Conservation (phyloP, 768 basidiomycete species). For the Boletus sensibilis region DNA sequence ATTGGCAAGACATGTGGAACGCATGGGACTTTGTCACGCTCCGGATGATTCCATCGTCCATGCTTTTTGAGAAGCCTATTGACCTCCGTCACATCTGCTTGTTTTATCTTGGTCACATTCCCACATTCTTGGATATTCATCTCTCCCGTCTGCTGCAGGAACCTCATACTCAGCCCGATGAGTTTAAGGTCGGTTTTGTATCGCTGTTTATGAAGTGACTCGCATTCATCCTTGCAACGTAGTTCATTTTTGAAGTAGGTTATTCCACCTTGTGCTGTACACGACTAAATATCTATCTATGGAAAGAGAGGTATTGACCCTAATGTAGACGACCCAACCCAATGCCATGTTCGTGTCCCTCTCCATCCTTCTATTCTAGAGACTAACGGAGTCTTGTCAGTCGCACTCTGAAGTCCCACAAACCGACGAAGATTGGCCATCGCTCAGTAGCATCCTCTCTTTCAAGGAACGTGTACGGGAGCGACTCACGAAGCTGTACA, state of each 20-base stretch:
- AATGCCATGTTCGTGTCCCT: slow-evolving; percentile 67
- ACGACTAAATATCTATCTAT: slow-evolving; percentile 8
- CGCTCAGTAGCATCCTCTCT: slow-evolving; percentile 60
- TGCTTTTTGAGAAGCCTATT: slow-evolving; percentile 90
- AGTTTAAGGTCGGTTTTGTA: slow-evolving; percentile 57
- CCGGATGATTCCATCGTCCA: slow-evolving; percentile 81
- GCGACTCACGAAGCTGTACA: slow-evolving; percentile 72
- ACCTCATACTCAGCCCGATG: slow-evolving; percentile 79
- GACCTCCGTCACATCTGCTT: slow-evolving; percentile 92
- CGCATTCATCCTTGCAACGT: neutral
- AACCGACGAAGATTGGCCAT: slow-evolving; percentile 84
- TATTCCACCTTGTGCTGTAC: neutral
- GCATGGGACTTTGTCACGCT: slow-evolving; percentile 85
- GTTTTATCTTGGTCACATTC: slow-evolving; percentile 96
- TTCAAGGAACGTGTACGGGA: slow-evolving; percentile 78
- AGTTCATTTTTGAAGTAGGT: slow-evolving; percentile 76
- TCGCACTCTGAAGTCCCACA: slow-evolving; percentile 87
- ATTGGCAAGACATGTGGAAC: slow-evolving; percentile 86
- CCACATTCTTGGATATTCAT: slow-evolving; percentile 90
- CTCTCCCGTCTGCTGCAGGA: slow-evolving; percentile 72
- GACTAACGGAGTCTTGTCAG: slow-evolving; percentile 39
- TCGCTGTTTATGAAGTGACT: slow-evolving; percentile 3
- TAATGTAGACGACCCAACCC: slow-evolving; percentile 82
- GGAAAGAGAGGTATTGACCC: slow-evolving; percentile 92
- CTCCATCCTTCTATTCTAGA: neutral